These are phyloP conservation scores for Glutinoglossum americanum DNA, from an alignment of 495 filamentous ascomycete species.

Conservation along the genomic window DNA sequence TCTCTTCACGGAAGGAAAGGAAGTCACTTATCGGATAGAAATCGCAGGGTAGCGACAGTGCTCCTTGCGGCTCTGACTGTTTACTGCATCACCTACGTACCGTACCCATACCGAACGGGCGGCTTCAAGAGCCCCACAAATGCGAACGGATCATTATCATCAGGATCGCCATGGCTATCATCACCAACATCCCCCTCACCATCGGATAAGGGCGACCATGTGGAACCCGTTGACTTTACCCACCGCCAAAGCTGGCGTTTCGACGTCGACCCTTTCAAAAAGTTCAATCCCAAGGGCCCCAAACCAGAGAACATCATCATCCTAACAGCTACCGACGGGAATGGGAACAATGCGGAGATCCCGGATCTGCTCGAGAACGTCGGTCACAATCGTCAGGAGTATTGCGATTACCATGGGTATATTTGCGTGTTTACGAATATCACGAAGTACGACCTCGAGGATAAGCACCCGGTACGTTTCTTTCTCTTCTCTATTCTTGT, in stretches of 20 bases:
- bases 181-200: too few species aligned
- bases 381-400: constrained; percentile 14
- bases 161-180: too few species aligned
- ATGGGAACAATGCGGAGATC: constrained; percentile 19
- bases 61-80: too few species aligned
- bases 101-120: too few species aligned
- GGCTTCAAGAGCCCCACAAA: too few species aligned
- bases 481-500: background rate
- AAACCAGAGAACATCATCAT: constrained; percentile 16
- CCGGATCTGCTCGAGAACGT: constrained; percentile 15
- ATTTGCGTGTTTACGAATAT: constrained; percentile 19
- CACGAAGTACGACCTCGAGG: constrained; percentile 16
- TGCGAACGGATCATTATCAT: too few species aligned
- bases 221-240: too few species aligned
- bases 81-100: too few species aligned
- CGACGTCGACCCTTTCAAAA: background rate
- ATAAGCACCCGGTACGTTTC: constrained; percentile 9
- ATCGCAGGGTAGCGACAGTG: too few species aligned
- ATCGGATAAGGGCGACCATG: too few species aligned
- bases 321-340: constrained; percentile 19
- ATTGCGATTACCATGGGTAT: constrained; percentile 19
- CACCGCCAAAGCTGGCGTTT: constrained; percentile 9
- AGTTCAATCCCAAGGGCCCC: constrained; percentile 8
- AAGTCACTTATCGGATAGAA: too few species aligned
- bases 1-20: too few species aligned